A percentile compares a stretch with the other conserved stretches of the same genome.
Conservation (phyloP, 2,329 filamentous ascomycete species). For the Botrytis squamosa region DNA sequence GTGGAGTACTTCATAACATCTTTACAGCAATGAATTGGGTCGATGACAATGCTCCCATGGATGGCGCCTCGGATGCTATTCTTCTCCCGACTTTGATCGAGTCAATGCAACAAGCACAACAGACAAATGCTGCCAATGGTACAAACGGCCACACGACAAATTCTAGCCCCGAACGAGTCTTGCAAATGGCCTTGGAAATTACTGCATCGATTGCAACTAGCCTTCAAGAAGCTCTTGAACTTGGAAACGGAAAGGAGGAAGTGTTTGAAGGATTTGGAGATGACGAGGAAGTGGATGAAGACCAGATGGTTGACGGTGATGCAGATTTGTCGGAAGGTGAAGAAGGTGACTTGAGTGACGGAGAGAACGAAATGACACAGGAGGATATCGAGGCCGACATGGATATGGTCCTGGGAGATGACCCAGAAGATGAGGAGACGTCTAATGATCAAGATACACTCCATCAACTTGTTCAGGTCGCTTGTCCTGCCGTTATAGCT, state of each 20-base stretch:
- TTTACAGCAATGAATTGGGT: slow-evolving; percentile 55
- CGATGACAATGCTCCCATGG: slow-evolving; percentile 49
- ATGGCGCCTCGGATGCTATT: slow-evolving; percentile 50
- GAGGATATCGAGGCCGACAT: slow-evolving; percentile 63
- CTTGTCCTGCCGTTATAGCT: slow-evolving; percentile 34
- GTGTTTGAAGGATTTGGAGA: slow-evolving; percentile 44
- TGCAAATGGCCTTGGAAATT: slow-evolving; percentile 56
- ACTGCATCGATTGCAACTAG: slow-evolving; percentile 63
- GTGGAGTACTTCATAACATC: slow-evolving; percentile 62
- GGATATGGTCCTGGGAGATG: slow-evolving; percentile 58
- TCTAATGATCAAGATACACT: slow-evolving; percentile 33
- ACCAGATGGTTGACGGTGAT: slow-evolving; percentile 43
- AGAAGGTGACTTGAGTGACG: slow-evolving; percentile 42
- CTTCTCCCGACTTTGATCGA: slow-evolving; percentile 48
- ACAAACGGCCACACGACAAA: slow-evolving; percentile 26
- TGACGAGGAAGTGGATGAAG: slow-evolving; percentile 37
- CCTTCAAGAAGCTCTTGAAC: slow-evolving; percentile 52
- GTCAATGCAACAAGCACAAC: slow-evolving; percentile 33
- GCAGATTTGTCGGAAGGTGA: slow-evolving; percentile 43
- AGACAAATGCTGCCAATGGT: background rate
- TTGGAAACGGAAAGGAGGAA: slow-evolving; percentile 44
- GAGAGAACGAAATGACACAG: slow-evolving; percentile 50
- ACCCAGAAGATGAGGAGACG: slow-evolving; percentile 43
- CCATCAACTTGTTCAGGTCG: slow-evolving; percentile 35
- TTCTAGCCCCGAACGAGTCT: slow-evolving; percentile 36